phyloP scores from a whole-genome alignment of 2,329 filamentous ascomycete species.

The Calonectria leucothoes region DNA sequence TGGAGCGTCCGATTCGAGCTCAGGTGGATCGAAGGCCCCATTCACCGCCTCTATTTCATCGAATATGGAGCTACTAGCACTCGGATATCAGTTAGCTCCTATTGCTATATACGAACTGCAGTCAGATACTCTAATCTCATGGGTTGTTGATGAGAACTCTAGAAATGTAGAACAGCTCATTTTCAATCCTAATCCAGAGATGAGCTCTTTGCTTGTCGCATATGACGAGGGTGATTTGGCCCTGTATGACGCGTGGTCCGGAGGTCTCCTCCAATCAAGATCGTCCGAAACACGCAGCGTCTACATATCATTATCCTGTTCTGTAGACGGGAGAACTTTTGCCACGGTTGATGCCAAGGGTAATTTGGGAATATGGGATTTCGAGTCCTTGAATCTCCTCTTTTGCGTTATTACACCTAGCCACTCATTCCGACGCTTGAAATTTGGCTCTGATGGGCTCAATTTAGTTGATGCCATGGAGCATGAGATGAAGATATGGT shows the following conservation, averaged over 20 bases:
- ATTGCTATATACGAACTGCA: not conserved
- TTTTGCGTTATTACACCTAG: not conserved
- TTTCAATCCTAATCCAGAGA: not conserved
- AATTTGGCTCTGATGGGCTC: not conserved
- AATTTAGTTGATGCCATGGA: not conserved
- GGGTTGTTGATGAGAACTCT: not conserved
- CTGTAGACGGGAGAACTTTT: not conserved
- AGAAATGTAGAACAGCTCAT: not conserved
- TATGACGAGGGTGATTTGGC: not conserved
- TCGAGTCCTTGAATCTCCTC: not conserved
- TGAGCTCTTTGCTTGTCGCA: not conserved
- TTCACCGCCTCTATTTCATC: not conserved
- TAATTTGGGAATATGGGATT: not conserved
- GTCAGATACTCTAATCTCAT: not conserved
- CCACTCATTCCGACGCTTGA: not conserved
- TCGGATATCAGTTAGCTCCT: not conserved
- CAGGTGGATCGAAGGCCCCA: not conserved
- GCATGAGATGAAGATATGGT: not conserved
- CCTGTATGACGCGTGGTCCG: not conserved
- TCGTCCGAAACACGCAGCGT: not conserved
- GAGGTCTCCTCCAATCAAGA: not conserved
- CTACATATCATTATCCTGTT: not conserved
- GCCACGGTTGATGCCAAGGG: not conserved
- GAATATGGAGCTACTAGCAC: not conserved
- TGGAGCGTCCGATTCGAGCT: not conserved